These are phyloP conservation scores for Phoma sp. DNA, from an alignment of 2,329 filamentous ascomycete genomes.

Conservation along the genomic window DNA sequence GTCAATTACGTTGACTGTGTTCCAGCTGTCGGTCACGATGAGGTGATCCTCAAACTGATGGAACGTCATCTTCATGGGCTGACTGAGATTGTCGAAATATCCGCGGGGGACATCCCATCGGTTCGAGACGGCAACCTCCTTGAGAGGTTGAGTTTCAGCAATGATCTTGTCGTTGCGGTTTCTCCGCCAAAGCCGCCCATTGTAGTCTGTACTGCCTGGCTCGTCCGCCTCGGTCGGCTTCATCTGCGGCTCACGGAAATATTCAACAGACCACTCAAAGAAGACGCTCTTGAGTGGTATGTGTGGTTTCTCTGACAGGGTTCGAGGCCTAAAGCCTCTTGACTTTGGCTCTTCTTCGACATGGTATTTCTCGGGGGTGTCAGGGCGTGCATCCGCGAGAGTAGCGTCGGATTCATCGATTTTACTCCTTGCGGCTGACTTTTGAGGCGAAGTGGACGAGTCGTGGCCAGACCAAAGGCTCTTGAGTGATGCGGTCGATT, in stretches of 20 bases:
- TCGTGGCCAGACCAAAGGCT: slow-evolving; percentile 61
- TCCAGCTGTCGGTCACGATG: slow-evolving; percentile 89
- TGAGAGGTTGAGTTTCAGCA: slow-evolving; percentile 89
- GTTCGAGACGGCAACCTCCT: slow-evolving; percentile 82
- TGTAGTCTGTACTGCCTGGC: slow-evolving; percentile 95
- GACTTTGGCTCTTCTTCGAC: slow-evolving; percentile 80
- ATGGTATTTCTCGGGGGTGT: slow-evolving; percentile 70
- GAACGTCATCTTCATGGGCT: slow-evolving; percentile 92
- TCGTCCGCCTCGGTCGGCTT: slow-evolving; percentile 95
- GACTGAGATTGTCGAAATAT: slow-evolving; percentile 86
- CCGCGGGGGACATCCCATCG: slow-evolving; percentile 86
- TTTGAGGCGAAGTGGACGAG: slow-evolving; percentile 37
- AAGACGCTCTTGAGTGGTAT: slow-evolving; percentile 85
- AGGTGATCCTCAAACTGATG: slow-evolving; percentile 98
- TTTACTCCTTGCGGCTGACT: slow-evolving; percentile 52
- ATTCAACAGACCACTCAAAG: slow-evolving; percentile 93
- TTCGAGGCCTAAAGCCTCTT: slow-evolving; percentile 72
- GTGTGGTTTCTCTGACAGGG: slow-evolving; percentile 64
- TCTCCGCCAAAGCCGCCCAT: slow-evolving; percentile 89
- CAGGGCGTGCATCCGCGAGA: slow-evolving; percentile 75
- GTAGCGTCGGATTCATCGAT: slow-evolving; percentile 68
- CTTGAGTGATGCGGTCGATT: slow-evolving; percentile 70
- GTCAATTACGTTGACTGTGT: slow-evolving; percentile 90
- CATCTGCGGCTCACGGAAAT: slow-evolving; percentile 99
- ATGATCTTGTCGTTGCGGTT: slow-evolving; percentile 93